Evolutionary conservation across 75 land plant genomes (phyloP).

Genomic region (Azolla pinnata): DNA sequence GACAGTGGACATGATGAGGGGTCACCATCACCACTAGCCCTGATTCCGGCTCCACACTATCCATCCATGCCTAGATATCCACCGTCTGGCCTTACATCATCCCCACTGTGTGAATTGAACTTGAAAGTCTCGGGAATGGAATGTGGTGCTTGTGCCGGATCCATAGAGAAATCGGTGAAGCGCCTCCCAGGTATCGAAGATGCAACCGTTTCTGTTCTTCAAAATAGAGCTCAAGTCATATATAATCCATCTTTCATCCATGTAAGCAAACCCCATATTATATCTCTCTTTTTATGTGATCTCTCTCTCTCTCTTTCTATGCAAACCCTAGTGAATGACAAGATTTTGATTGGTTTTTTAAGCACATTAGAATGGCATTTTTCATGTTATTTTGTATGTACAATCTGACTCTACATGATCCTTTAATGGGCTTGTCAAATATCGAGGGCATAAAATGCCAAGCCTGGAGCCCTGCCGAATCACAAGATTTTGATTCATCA

Average conservation of each 20-base stretch:
- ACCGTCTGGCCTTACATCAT: conserved; percentile 2
- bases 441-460: no score
- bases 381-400: no score
- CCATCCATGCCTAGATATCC: conserved; percentile 42
- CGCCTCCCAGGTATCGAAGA: conserved; percentile 56
- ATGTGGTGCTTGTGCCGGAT: conserved; percentile 75
- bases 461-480: no score
- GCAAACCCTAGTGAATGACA: background rate
- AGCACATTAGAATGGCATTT: no score
- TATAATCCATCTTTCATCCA: conserved; percentile 46
- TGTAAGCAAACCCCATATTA: conserved; percentile 27
- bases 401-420: no score
- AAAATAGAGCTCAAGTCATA: conserved; percentile 57
- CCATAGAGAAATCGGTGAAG: conserved; percentile 63
- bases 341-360: no score
- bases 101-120: conserved; percentile 19
- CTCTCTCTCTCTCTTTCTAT: background rate
- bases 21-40: background rate
- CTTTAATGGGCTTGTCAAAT: no score
- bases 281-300: background rate
- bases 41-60: conserved; percentile 26
- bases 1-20: no score
- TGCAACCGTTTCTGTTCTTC: conserved; percentile 63
- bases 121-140: conserved; percentile 57
- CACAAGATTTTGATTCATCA: no score